Percentiles rank a stretch among this genome's conserved stretches.
Conservation (phyloP, 768 basidiomycete genomes). For the Suillus bovinus region DNA sequence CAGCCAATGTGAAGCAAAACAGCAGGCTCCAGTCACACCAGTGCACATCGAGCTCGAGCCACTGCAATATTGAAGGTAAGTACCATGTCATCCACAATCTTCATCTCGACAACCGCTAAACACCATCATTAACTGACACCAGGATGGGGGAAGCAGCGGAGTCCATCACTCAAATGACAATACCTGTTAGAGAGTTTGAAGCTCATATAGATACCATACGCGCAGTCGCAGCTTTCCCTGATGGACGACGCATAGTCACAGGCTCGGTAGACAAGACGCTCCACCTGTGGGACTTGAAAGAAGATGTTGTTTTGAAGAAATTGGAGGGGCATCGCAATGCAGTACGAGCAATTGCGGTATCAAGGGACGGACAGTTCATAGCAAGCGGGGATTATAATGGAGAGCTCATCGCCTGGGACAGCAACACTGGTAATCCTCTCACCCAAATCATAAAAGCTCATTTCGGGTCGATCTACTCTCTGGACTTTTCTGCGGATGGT, state of each 20-base stretch:
- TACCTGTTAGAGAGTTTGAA: not conserved
- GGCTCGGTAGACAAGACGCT: not conserved
- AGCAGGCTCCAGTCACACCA: too few species aligned
- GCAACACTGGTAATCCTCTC: not conserved
- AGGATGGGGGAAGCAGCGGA: not conserved
- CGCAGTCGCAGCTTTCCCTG: not conserved
- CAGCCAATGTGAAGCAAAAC: too few species aligned
- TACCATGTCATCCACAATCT: not conserved
- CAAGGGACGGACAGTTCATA: not conserved
- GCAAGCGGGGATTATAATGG: not conserved
- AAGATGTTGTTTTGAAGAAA: not conserved
- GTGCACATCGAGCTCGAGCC: not conserved
- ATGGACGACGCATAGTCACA: not conserved
- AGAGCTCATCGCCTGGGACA: not conserved
- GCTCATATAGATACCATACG: not conserved
- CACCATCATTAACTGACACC: not conserved
- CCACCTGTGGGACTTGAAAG: not conserved
- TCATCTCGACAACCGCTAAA: not conserved
- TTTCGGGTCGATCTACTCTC: not conserved
- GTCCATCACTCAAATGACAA: not conserved
- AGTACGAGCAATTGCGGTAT: not conserved
- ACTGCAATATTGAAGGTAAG: not conserved
- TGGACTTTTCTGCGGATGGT: not conserved
- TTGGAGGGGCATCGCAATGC: not conserved
- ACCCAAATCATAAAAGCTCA: conserved; percentile 3